Conservation (phyloP, 1,139 yeast genomes). For the Fermentozyma sake region DNA sequence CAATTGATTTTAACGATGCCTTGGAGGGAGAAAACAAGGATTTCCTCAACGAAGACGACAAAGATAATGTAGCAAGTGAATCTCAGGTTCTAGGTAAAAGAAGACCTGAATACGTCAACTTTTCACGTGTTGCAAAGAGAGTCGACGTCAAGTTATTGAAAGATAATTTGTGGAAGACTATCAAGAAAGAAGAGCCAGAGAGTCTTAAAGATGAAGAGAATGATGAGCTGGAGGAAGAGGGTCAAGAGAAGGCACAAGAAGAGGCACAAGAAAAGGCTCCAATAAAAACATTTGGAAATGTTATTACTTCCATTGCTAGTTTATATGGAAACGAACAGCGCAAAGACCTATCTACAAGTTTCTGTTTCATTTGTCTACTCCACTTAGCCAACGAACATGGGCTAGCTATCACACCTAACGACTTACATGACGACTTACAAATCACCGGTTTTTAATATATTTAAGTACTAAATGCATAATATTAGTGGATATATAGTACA, state of each 20-base stretch:
- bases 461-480: no score
- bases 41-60: slow-evolving; percentile 13
- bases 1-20: slow-evolving; percentile 45
- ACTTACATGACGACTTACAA: slow-evolving; percentile 52
- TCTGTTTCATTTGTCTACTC: slow-evolving; percentile 23
- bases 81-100: slow-evolving; percentile 11
- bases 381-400: slow-evolving; percentile 28
- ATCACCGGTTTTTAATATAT: slow-evolving; percentile 36
- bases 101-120: slow-evolving; percentile 64
- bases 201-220: no score
- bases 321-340: slow-evolving; percentile 45
- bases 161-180: slow-evolving; percentile 75
- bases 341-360: slow-evolving; percentile 24
- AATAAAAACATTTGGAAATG: slow-evolving; percentile 36
- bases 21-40: slow-evolving; percentile 23
- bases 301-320: slow-evolving; percentile 46
- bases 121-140: slow-evolving; percentile 76
- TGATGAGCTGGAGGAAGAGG: slow-evolving; percentile 8
- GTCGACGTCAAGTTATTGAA: slow-evolving; percentile 80
- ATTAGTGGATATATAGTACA: no score
- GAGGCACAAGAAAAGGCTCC: slow-evolving; percentile 5
- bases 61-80: slow-evolving; percentile 6
- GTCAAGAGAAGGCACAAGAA: slow-evolving; percentile 3
- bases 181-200: slow-evolving; percentile 19
- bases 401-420: slow-evolving; percentile 49